A percentile compares a stretch with the other conserved stretches of the same genome.
phyloP scores from a whole-genome alignment of 805 yeast species.

The Ogataea philodendri region DNA sequence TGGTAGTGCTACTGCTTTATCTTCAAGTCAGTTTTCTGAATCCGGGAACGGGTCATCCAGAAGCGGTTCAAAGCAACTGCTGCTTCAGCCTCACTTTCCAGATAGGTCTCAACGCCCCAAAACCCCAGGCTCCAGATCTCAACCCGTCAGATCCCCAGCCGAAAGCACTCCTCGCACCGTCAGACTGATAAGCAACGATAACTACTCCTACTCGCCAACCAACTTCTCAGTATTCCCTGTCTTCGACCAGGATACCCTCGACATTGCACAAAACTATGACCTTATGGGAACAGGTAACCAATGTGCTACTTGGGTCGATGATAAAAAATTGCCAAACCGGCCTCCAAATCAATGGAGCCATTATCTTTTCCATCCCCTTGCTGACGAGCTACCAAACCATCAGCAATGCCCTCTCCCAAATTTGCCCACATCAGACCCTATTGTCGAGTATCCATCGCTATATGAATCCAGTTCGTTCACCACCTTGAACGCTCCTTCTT shows the following conservation, averaged over 20 bases:
- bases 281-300: slow-evolving; percentile 8
- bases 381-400: slow-evolving; percentile 6
- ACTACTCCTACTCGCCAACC: slow-evolving; percentile 21
- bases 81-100: slow-evolving; percentile 7
- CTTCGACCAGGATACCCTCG: slow-evolving; percentile 22
- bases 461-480: slow-evolving; percentile 16
- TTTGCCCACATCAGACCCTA: slow-evolving; percentile 22
- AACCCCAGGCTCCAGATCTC: slow-evolving; percentile 7
- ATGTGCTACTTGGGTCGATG: slow-evolving; percentile 13
- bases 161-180: slow-evolving; percentile 24
- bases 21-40: slow-evolving; percentile 12
- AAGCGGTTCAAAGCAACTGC: not conserved
- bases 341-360: slow-evolving; percentile 12
- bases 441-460: slow-evolving; percentile 21
- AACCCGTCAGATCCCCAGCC: slow-evolving; percentile 10
- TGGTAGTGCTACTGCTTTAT: slow-evolving; percentile 1
- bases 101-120: slow-evolving; percentile 7
- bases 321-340: slow-evolving; percentile 1
- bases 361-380: slow-evolving; percentile 16
- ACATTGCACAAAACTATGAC: slow-evolving; percentile 17
- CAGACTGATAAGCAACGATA: slow-evolving; percentile 20
- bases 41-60: slow-evolving; percentile 3
- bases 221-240: slow-evolving; percentile 24
- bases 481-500: slow-evolving; percentile 6
- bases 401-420: slow-evolving; percentile 12